Percentiles rank a stretch among this genome's conserved stretches.
Evolutionary conservation across 805 yeast species (phyloP).

Genomic region (Saturnispora sanitii): DNA sequence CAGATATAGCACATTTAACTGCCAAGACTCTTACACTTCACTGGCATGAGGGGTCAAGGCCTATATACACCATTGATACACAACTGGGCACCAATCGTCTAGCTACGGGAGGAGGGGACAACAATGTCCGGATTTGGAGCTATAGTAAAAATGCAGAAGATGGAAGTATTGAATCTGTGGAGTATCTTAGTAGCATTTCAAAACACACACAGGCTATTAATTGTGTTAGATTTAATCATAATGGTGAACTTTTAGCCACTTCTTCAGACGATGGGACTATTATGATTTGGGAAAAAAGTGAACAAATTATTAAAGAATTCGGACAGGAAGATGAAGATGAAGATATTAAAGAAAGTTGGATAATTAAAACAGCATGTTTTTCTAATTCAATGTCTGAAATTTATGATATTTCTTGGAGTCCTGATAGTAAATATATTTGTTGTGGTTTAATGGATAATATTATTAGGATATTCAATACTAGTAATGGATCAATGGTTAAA

Average conservation of each 20-base stretch:
- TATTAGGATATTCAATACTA: slow-evolving; percentile 55
- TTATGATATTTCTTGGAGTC: slow-evolving; percentile 91
- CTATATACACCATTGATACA: slow-evolving; percentile 59
- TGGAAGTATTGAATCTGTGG: slow-evolving; percentile 35
- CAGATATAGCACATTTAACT: slow-evolving; percentile 13
- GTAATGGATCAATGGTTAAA: slow-evolving; percentile 45
- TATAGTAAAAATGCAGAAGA: slow-evolving; percentile 18
- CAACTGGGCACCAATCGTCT: slow-evolving; percentile 39
- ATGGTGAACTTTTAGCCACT: slow-evolving; percentile 65
- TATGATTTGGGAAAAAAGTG: slow-evolving; percentile 63
- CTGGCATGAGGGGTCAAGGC: slow-evolving; percentile 70
- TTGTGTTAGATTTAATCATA: slow-evolving; percentile 69
- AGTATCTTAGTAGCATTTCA: slow-evolving; percentile 68
- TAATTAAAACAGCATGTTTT: slow-evolving; percentile 46
- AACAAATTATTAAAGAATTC: slow-evolving; percentile 46
- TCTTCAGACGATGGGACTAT: slow-evolving; percentile 95
- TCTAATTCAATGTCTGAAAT: slow-evolving; percentile 57
- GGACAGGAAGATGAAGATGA: slow-evolving; percentile 42
- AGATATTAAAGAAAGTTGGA: slow-evolving; percentile 68
- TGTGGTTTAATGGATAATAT: slow-evolving; percentile 89
- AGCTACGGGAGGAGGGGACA: slow-evolving; percentile 93
- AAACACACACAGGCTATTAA: slow-evolving; percentile 95
- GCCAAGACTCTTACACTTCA: slow-evolving; percentile 48
- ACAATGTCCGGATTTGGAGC: slow-evolving; percentile 54
- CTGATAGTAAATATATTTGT: slow-evolving; percentile 64